phyloP scores from a whole-genome alignment of 176 grass and related monocot genomes.

The Poa pratensis region DNA sequence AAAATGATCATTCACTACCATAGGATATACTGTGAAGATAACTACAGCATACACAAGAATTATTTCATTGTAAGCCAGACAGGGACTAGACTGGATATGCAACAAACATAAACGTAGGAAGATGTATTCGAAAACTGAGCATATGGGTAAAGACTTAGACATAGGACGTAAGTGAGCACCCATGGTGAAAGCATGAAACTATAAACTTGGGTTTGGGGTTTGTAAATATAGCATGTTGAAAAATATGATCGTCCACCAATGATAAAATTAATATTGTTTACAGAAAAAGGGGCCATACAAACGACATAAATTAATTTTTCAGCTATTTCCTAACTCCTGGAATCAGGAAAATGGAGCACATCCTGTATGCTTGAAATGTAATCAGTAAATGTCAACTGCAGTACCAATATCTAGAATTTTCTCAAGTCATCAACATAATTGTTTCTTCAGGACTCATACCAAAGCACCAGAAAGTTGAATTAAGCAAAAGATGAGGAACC shows the following conservation, averaged over 20 bases:
- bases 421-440: background rate
- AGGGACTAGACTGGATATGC: background rate
- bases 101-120: background rate
- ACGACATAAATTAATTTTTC: background rate
- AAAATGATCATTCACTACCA: background rate
- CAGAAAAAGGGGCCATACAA: background rate
- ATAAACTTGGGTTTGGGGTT: background rate
- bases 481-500: conserved; percentile 22
- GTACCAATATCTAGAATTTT: background rate
- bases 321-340: background rate
- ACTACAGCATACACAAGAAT: background rate
- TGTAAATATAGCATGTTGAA: background rate
- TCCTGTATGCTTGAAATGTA: background rate
- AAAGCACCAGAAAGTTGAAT: background rate
- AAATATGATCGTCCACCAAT: background rate
- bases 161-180: background rate
- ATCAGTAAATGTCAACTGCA: background rate
- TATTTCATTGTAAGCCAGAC: background rate
- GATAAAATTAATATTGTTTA: background rate
- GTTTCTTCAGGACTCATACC: background rate
- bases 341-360: background rate
- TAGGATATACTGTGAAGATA: background rate
- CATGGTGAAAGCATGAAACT: background rate
- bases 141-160: background rate
- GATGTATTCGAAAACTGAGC: background rate